phyloP scores from a whole-genome alignment of 2,329 filamentous ascomycete species.

The Alternaria sp. region DNA sequence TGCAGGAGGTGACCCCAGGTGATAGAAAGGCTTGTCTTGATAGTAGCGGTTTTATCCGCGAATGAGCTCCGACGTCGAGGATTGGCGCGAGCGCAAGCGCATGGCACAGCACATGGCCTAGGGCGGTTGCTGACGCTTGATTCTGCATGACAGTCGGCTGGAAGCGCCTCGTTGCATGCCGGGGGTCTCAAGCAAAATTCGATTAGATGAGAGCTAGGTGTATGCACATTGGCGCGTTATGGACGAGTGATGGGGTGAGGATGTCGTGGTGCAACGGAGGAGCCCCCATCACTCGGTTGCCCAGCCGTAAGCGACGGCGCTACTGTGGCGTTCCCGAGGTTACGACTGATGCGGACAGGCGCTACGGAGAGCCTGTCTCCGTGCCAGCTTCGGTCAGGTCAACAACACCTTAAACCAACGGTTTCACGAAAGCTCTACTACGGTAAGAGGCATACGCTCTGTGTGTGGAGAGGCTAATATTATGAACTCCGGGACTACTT shows the following conservation, averaged over 20 bases:
- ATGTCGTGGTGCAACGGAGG: not conserved
- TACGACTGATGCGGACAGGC: not conserved
- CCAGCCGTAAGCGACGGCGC: constrained; percentile 2
- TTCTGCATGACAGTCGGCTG: not conserved
- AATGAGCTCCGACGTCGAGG: not conserved
- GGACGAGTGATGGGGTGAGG: not conserved
- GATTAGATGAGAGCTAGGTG: not conserved
- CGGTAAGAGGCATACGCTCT: not conserved
- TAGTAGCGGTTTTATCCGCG: not conserved
- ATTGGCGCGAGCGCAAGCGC: not conserved
- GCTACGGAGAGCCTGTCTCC: not conserved
- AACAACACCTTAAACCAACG: not conserved
- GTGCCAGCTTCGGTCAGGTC: constrained; percentile 1
- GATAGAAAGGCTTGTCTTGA: not conserved
- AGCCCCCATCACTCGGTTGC: not conserved
- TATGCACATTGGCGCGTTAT: not conserved
- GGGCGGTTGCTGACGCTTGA: not conserved
- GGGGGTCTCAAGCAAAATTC: not conserved
- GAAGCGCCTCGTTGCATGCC: not conserved
- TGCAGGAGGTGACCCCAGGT: not conserved
- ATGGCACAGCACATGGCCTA: constrained; percentile 1
- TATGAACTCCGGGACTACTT: not conserved
- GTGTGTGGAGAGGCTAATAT: not conserved
- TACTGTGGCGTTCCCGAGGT: constrained; percentile 7
- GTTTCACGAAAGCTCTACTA: not conserved